Evolutionary conservation across 495 filamentous ascomycete genomes (phyloP).

Genomic region (Podospora anserina): DNA sequence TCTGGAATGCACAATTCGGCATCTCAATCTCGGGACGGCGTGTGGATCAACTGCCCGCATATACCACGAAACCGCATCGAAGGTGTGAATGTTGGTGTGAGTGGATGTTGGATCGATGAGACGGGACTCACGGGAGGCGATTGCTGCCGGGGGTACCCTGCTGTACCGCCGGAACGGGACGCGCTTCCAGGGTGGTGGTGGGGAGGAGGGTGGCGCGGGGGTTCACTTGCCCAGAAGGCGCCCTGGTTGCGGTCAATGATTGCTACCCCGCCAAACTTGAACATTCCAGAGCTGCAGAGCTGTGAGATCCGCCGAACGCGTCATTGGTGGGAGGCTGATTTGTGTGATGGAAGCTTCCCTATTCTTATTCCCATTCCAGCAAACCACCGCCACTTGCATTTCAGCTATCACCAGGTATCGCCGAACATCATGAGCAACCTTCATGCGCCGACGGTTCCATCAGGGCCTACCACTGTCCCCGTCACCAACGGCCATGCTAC

Average conservation of each 20-base stretch:
- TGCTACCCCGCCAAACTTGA: conserved; percentile 19
- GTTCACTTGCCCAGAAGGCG: background rate
- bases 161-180: conserved; percentile 19
- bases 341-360: conserved; percentile 5
- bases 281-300: background rate
- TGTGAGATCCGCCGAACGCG: conserved; percentile 22
- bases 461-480: conserved; percentile 59
- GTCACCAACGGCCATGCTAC: conserved; percentile 52
- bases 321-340: conserved; percentile 32
- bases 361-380: background rate
- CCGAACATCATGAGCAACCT: conserved; percentile 60
- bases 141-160: conserved; percentile 8
- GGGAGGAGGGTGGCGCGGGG: no score
- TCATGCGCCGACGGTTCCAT: conserved; percentile 71
- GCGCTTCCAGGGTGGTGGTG: background rate
- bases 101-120: background rate
- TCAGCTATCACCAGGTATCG: background rate
- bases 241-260: background rate
- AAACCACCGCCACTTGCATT: background rate
- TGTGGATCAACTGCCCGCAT: background rate
- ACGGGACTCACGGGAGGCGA: background rate
- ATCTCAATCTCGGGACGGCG: background rate
- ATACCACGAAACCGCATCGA: background rate
- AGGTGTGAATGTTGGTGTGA: background rate
- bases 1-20: background rate